A percentile compares a stretch with the other conserved stretches of the same genome.
These are phyloP conservation scores for Periconia digitata DNA, from an alignment of 2,329 filamentous ascomycete species.

Conservation along the genomic window DNA sequence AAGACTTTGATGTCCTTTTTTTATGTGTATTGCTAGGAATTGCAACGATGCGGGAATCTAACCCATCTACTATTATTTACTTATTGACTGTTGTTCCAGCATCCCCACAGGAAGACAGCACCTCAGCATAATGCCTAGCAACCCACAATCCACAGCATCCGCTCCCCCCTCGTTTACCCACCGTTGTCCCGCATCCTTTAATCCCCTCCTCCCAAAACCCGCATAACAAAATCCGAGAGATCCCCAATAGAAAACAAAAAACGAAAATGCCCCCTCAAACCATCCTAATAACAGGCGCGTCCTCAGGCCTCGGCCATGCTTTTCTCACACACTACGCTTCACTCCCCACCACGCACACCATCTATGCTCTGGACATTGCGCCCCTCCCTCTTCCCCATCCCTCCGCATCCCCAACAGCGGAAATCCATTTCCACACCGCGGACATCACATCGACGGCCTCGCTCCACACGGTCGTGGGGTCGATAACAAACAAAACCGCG, in stretches of 20 bases:
- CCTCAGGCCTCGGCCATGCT: constrained; percentile 82
- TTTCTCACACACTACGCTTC: constrained; percentile 41
- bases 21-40: too few relatives aligned
- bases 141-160: too few relatives aligned
- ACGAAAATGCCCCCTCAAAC: constrained; percentile 48
- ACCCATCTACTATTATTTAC: too few relatives aligned
- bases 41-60: too few relatives aligned
- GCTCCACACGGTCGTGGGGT: constrained; percentile 11
- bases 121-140: too few relatives aligned
- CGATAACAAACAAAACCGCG: not conserved
- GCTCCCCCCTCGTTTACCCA: too few relatives aligned
- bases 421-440: not conserved
- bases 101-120: too few relatives aligned
- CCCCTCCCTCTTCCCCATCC: constrained; percentile 5
- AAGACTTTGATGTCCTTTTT: too few relatives aligned
- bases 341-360: constrained; percentile 5
- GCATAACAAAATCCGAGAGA: not conserved
- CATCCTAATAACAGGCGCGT: constrained; percentile 88
- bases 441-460: constrained; percentile 7
- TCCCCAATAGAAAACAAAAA: not conserved
- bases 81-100: too few relatives aligned
- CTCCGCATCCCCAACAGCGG: constrained; percentile 1
- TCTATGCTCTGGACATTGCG: constrained; percentile 25
- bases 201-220: not conserved
- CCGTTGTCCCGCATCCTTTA: not conserved